These are phyloP conservation scores for Aspergillus vadensis DNA, from an alignment of 2,329 filamentous ascomycete genomes.

Conservation along the genomic window DNA sequence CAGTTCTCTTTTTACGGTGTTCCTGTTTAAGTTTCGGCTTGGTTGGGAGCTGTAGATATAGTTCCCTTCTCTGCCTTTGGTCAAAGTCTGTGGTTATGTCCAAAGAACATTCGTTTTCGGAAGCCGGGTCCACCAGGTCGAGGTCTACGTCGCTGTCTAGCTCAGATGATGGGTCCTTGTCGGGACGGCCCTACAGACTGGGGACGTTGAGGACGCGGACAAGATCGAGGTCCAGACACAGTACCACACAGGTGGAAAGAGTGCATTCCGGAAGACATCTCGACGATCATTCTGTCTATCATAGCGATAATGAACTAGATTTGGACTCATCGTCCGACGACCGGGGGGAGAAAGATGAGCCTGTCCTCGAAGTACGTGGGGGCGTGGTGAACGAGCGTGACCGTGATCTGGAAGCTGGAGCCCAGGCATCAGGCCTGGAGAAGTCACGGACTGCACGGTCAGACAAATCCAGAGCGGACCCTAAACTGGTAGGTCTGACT, in stretches of 20 bases:
- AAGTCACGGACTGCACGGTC: constrained; percentile 28
- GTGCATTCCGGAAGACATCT: constrained; percentile 36
- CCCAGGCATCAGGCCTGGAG: constrained; percentile 20
- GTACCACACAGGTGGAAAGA: constrained; percentile 23
- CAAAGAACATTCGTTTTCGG: background rate
- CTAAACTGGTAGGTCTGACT: constrained; percentile 27
- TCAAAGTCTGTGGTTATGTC: constrained; percentile 13
- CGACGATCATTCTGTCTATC: constrained; percentile 38
- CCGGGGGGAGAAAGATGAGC: constrained; percentile 17
- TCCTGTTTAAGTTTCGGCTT: background rate
- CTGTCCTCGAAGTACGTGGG: constrained; percentile 26
- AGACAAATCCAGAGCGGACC: constrained; percentile 22
- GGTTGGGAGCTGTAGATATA: background rate
- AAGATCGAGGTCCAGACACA: constrained; percentile 20
- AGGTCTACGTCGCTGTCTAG: constrained; percentile 23
- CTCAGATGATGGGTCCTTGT: constrained; percentile 15
- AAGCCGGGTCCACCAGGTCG: constrained; percentile 12
- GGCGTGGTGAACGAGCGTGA: constrained; percentile 32
- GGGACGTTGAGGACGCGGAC: constrained; percentile 8
- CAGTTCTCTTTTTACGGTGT: background rate
- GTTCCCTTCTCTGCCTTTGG: background rate
- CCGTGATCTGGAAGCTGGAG: constrained; percentile 27
- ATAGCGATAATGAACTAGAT: constrained; percentile 25
- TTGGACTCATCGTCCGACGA: constrained; percentile 4
- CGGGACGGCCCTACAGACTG: background rate